Evolutionary conservation across 345 rosid genomes (phyloP).

Genomic region (Gossypium sturtianum): DNA sequence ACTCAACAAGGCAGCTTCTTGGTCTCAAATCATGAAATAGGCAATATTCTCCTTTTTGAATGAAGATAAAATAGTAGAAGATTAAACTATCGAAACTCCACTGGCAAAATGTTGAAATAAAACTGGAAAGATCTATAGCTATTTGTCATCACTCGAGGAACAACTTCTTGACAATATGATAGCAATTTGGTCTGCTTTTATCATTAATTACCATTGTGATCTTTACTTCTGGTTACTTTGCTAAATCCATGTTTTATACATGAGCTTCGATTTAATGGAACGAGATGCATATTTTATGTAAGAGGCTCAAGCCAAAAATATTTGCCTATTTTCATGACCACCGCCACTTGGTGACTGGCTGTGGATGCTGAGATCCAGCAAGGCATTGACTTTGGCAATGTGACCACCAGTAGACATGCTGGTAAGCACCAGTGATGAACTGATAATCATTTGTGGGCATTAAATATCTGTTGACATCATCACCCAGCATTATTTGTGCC

Average conservation of each 20-base stretch:
- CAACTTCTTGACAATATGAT: neutral
- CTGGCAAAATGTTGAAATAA: neutral
- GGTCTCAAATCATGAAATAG: neutral
- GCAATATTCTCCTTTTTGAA: neutral
- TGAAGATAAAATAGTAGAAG: neutral
- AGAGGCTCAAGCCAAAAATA: neutral
- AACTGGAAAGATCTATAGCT: neutral
- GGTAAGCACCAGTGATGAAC: neutral
- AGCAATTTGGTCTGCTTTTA: neutral
- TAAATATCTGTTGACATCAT: neutral
- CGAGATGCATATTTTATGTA: neutral
- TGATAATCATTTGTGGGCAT: neutral
- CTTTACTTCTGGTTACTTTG: neutral
- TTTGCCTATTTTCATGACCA: neutral
- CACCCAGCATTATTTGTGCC: neutral
- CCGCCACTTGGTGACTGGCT: neutral
- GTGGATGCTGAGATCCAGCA: neutral
- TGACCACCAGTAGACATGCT: neutral
- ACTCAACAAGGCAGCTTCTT: neutral
- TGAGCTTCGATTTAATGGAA: neutral
- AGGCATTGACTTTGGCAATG: neutral
- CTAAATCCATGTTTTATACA: neutral
- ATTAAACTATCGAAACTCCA: too few relatives aligned
- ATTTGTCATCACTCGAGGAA: neutral
- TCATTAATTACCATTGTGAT: neutral